phyloP scores from a whole-genome alignment of 1,284 basidiomycete genomes.

The Ustilago bromivora region DNA sequence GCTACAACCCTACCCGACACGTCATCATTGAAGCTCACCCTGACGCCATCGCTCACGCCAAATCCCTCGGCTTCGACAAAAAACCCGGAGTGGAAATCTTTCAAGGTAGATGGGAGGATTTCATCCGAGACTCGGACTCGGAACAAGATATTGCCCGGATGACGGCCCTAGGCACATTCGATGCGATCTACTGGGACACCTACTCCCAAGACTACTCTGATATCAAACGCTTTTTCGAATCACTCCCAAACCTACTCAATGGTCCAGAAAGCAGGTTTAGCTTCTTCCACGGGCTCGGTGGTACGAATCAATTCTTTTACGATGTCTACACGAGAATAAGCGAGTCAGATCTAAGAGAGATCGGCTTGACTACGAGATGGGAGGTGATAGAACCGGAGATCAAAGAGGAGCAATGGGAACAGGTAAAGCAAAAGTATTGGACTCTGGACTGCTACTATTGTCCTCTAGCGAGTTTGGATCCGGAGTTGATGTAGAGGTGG shows the following conservation, averaged over 20 bases:
- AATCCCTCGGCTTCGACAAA: slow-evolving; percentile 69
- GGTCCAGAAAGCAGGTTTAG: slow-evolving; percentile 79
- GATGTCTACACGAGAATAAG: slow-evolving; percentile 89
- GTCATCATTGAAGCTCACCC: slow-evolving; percentile 96
- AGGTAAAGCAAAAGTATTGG: slow-evolving; percentile 66
- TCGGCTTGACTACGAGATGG: slow-evolving; percentile 83
- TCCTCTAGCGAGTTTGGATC: slow-evolving; percentile 44
- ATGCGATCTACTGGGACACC: slow-evolving; percentile 93
- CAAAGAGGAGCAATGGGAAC: slow-evolving; percentile 62
- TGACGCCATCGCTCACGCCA: slow-evolving; percentile 86
- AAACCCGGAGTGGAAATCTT: slow-evolving; percentile 62
- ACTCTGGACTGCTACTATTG: slow-evolving; percentile 50
- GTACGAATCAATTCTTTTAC: slow-evolving; percentile 83
- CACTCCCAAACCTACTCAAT: slow-evolving; percentile 82
- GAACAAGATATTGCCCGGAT: slow-evolving; percentile 83
- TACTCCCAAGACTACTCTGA: slow-evolving; percentile 88
- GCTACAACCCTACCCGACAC: slow-evolving; percentile 78
- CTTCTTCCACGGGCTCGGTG: slow-evolving; percentile 97
- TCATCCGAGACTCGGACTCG: slow-evolving; percentile 83
- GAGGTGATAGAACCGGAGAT: slow-evolving; percentile 73
- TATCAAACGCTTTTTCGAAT: slow-evolving; percentile 84
- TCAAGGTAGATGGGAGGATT: slow-evolving; percentile 71
- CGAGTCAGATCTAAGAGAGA: slow-evolving; percentile 85
- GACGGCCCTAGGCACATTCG: slow-evolving; percentile 77
- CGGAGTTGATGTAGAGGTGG: slow-evolving; percentile 1